phyloP scores from a whole-genome alignment of 495 filamentous ascomycete species.

The Aspergillus conjunctus region DNA sequence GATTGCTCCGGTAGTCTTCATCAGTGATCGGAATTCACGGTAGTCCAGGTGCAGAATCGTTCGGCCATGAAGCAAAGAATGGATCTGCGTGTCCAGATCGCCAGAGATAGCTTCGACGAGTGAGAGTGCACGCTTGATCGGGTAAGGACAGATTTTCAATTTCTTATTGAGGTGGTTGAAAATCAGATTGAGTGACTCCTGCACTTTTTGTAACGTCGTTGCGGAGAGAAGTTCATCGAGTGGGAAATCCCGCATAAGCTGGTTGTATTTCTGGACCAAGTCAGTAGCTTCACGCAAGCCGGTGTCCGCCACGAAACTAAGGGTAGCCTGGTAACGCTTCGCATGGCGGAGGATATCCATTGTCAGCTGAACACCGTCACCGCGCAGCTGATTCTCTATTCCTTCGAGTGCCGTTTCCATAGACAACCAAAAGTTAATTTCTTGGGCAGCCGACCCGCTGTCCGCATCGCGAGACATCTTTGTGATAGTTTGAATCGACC shows the following conservation, averaged over 20 bases:
- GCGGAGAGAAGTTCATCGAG: conserved; percentile 92
- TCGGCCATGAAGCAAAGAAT: conserved; percentile 79
- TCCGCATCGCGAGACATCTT: conserved; percentile 87
- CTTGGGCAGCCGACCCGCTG: conserved; percentile 87
- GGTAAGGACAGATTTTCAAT: conserved; percentile 90
- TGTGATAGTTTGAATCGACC: conserved; percentile 96
- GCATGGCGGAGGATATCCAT: conserved; percentile 92
- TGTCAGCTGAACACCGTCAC: conserved; percentile 87
- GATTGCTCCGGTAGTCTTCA: conserved; percentile 79
- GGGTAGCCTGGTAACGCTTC: conserved; percentile 93
- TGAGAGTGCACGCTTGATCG: conserved; percentile 84
- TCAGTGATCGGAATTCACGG: conserved; percentile 80
- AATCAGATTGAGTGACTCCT: conserved; percentile 82
- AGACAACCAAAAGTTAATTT: conserved; percentile 97
- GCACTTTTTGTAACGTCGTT: conserved; percentile 84
- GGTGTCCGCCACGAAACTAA: conserved; percentile 94
- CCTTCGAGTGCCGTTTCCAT: conserved; percentile 90
- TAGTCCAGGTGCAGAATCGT: conserved; percentile 91
- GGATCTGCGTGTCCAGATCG: conserved; percentile 84
- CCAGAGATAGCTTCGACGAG: conserved; percentile 98
- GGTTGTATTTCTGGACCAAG: conserved; percentile 96
- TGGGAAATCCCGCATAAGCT: conserved; percentile 96
- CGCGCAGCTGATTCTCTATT: conserved; percentile 83
- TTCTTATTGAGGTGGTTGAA: conserved; percentile 97
- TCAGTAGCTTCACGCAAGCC: conserved; percentile 93